Percentiles rank a stretch among this genome's conserved stretches.
These are phyloP conservation scores for Raffaelea ambrosiae DNA, from an alignment of 2,329 filamentous ascomycete genomes.

Conservation along the genomic window DNA sequence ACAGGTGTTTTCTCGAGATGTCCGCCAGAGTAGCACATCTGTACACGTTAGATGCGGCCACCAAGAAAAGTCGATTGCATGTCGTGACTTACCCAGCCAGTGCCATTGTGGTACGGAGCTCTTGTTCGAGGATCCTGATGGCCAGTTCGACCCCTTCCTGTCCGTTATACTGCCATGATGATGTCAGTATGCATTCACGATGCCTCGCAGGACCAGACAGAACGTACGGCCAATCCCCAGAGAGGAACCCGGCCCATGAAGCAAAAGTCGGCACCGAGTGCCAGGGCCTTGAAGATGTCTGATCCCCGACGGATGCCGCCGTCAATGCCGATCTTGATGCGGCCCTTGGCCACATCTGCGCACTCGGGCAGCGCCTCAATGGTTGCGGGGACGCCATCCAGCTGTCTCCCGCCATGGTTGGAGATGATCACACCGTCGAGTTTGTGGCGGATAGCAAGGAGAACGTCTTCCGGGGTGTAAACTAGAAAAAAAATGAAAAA, in stretches of 20 bases:
- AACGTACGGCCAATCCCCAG: conserved; percentile 29
- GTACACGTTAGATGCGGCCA: too few species aligned
- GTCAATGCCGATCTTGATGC: conserved; percentile 43
- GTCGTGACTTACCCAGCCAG: background rate
- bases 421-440: conserved; percentile 26
- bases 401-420: conserved; percentile 38
- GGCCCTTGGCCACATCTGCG: conserved; percentile 38
- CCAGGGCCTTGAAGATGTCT: conserved; percentile 47
- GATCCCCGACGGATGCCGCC: conserved; percentile 45
- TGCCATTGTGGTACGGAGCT: background rate
- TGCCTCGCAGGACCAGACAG: background rate
- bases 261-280: conserved; percentile 40
- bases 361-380: conserved; percentile 31
- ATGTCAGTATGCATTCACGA: too few species aligned
- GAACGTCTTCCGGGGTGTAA: conserved; percentile 26
- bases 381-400: conserved; percentile 35
- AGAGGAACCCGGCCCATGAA: conserved; percentile 38
- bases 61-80: too few species aligned
- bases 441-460: conserved; percentile 24
- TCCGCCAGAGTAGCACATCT: background rate
- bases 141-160: conserved; percentile 1
- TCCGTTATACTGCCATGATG: background rate
- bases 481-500: background rate
- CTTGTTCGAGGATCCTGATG: background rate
- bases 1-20: background rate